phyloP scores from a whole-genome alignment of 805 yeast species.

The Kuraishia borneana region DNA sequence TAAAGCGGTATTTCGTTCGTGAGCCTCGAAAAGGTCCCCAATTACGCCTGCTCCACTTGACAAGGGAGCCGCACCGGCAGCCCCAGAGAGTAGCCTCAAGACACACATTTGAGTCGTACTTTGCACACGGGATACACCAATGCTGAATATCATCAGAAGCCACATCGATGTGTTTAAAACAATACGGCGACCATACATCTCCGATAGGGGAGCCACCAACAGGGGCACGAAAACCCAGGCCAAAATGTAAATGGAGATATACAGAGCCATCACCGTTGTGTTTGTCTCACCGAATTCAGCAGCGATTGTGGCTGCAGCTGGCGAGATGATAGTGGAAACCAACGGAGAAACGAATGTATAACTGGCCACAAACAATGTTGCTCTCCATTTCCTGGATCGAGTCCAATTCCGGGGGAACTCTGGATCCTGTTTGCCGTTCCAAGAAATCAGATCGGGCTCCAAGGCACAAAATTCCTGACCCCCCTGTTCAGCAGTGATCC shows the following conservation, averaged over 20 bases:
- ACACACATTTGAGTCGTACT: conserved; percentile 45
- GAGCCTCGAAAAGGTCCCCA: conserved; percentile 46
- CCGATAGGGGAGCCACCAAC: conserved; percentile 57
- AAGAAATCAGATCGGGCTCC: conserved; percentile 58
- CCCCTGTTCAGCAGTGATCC: conserved; percentile 10
- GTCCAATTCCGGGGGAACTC: conserved; percentile 56
- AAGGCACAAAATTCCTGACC: conserved; percentile 42
- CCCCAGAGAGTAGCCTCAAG: conserved; percentile 51
- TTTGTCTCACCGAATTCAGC: conserved; percentile 29
- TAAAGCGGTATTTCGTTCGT: conserved; percentile 42
- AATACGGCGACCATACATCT: conserved; percentile 48
- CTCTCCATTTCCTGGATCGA: conserved; percentile 23
- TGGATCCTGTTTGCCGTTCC: conserved; percentile 55
- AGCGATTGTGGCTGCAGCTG: conserved; percentile 41
- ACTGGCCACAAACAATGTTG: conserved; percentile 35
- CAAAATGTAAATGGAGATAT: conserved; percentile 52
- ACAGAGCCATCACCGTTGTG: conserved; percentile 33
- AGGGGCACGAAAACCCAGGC: conserved; percentile 65
- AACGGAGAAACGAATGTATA: conserved; percentile 52
- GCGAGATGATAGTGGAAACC: conserved; percentile 51
- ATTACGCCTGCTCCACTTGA: conserved; percentile 62
- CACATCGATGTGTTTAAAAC: conserved; percentile 43
- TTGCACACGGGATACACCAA: conserved; percentile 52
- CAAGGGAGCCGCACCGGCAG: conserved; percentile 55
- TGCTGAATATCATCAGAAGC: conserved; percentile 33